Evolutionary conservation across 129 eudicot genomes (phyloP).

Genomic region (Smallanthus sonchifolius): DNA sequence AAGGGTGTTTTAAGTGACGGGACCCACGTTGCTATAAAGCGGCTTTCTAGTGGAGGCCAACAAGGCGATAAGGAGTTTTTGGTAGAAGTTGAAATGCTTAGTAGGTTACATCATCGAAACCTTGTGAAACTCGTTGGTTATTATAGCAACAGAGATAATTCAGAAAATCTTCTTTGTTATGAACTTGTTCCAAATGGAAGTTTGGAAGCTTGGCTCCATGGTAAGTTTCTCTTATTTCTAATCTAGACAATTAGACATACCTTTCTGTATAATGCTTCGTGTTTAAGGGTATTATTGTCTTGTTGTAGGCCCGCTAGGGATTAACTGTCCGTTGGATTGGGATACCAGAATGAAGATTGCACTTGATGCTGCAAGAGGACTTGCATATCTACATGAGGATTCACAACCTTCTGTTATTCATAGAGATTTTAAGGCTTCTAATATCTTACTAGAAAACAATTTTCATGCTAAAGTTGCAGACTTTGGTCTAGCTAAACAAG

Average conservation of each 20-base stretch:
- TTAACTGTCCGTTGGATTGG: conserved; percentile 96
- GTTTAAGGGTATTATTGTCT: conserved; percentile 9
- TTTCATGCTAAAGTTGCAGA: conserved; percentile 96
- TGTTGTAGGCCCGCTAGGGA: conserved; percentile 77
- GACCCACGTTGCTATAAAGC: conserved; percentile 86
- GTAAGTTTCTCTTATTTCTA: conserved; percentile 31
- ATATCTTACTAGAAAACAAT: conserved; percentile 82
- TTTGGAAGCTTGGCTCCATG: conserved; percentile 96
- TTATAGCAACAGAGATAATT: conserved; percentile 70
- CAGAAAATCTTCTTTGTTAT: conserved; percentile 88
- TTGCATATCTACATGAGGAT: conserved; percentile 96
- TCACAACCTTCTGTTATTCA: conserved; percentile 96
- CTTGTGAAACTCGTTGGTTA: conserved; percentile 97
- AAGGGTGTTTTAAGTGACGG: conserved; percentile 89
- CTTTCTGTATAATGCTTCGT: background rate
- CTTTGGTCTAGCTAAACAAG: conserved; percentile 97
- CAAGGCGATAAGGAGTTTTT: conserved; percentile 92
- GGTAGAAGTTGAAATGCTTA: conserved; percentile 99
- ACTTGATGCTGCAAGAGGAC: conserved; percentile 99
- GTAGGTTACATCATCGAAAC: conserved; percentile 96
- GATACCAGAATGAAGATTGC: conserved; percentile 98
- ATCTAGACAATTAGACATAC: too few relatives aligned
- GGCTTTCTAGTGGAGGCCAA: conserved; percentile 90
- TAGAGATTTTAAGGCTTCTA: conserved; percentile 95
- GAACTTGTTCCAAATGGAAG: conserved; percentile 97